A percentile compares a stretch with the other conserved stretches of the same genome.
Evolutionary conservation across 768 basidiomycete species (phyloP).

Genomic region (Mycena leptocephala): DNA sequence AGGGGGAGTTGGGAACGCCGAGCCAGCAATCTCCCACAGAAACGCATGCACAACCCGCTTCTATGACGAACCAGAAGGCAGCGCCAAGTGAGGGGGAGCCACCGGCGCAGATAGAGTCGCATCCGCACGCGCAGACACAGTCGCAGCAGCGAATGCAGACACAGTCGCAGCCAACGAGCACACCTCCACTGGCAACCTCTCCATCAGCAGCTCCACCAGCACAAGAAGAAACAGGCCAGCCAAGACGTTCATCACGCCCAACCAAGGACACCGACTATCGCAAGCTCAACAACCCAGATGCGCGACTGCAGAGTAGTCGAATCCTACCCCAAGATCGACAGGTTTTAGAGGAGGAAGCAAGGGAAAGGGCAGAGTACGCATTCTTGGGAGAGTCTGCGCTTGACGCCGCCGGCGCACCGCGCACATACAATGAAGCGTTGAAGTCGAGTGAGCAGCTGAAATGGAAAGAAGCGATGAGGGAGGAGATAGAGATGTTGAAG

Average conservation of each 20-base stretch:
- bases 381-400: no score
- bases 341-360: neutral
- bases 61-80: no score
- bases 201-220: neutral
- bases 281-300: constrained; percentile 18
- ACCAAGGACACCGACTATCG: no score
- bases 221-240: neutral
- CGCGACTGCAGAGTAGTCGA: neutral
- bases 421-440: no score
- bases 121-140: neutral
- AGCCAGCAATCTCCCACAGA: no score
- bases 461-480: constrained; percentile 26
- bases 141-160: constrained; percentile 2
- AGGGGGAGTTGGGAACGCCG: no score
- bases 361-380: neutral
- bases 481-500: constrained; percentile 25
- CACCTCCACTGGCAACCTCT: no score
- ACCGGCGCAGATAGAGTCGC: constrained; percentile 8
- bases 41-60: no score
- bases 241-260: neutral
- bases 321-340: neutral
- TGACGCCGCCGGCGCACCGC: no score
- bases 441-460: constrained; percentile 14
- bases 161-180: no score
- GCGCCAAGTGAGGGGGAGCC: no score